Percentiles rank a stretch among this genome's conserved stretches.
phyloP scores from a whole-genome alignment of 192 early-diverging fungal species.

The Linnemannia schmuckeri region DNA sequence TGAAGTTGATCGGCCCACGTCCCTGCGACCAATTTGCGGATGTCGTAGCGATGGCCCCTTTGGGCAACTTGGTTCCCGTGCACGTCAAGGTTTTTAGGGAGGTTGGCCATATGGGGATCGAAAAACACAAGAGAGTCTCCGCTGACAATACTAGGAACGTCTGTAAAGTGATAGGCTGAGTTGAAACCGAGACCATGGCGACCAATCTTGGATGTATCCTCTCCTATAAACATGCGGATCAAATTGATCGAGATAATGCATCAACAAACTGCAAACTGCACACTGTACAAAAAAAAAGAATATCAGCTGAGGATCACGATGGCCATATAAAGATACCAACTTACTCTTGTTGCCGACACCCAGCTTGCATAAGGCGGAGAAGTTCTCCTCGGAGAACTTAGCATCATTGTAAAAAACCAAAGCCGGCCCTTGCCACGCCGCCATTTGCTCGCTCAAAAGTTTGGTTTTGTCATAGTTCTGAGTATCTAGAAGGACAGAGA shows the following conservation, averaged over 20 bases:
- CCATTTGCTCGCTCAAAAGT: constrained; percentile 8
- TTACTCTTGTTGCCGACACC: constrained; percentile 32
- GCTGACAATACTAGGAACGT: constrained; percentile 36
- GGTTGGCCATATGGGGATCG: constrained; percentile 20
- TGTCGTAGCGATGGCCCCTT: constrained; percentile 4
- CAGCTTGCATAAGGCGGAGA: constrained; percentile 16
- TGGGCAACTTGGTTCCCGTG: background rate
- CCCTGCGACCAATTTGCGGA: background rate
- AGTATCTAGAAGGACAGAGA: constrained; percentile 15
- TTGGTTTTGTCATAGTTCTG: background rate
- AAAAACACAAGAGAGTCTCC: constrained; percentile 31
- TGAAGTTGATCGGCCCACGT: constrained; percentile 14
- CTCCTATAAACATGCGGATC: background rate
- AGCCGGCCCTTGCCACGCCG: constrained; percentile 47
- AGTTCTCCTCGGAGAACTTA: constrained; percentile 26
- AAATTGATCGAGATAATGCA: background rate
- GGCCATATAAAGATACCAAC: background rate
- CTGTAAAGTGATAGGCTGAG: constrained; percentile 17
- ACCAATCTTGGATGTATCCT: constrained; percentile 6
- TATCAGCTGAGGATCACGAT: too few relatives aligned
- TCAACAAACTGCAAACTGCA: background rate
- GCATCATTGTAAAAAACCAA: constrained; percentile 35
- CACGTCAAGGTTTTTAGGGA: background rate
- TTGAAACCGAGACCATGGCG: constrained; percentile 15
- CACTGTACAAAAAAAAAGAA: too few relatives aligned